Conservation (phyloP, 2,329 filamentous ascomycete species). For the Exophiala alcalophila region DNA sequence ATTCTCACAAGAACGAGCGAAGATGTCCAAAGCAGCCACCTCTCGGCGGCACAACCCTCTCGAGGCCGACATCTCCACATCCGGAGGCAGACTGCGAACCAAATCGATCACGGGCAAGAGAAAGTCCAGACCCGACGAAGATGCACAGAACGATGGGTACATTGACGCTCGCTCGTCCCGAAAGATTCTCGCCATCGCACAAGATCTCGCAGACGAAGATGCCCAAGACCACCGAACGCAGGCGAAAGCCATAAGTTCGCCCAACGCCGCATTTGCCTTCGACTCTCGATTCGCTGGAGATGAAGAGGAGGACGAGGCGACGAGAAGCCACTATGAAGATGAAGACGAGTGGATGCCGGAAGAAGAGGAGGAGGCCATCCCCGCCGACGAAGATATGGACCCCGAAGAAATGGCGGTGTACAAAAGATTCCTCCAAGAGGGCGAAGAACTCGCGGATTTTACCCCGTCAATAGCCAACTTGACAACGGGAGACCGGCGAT, state of each 20-base stretch:
- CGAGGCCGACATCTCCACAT: slow-evolving; percentile 76
- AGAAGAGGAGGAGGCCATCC: slow-evolving; percentile 57
- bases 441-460: slow-evolving; percentile 47
- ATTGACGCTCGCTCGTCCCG: slow-evolving; percentile 85
- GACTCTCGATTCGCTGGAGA: slow-evolving; percentile 67
- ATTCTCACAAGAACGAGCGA: too few relatives aligned
- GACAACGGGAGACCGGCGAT: slow-evolving; percentile 34
- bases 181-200: slow-evolving; percentile 84
- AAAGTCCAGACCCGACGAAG: slow-evolving; percentile 57
- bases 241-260: slow-evolving; percentile 36
- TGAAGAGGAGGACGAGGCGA: slow-evolving; percentile 45
- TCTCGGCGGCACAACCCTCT: slow-evolving; percentile 80
- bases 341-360: slow-evolving; percentile 66
- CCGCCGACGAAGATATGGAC: slow-evolving; percentile 69
- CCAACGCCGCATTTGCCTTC: slow-evolving; percentile 72
- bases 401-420: slow-evolving; percentile 86
- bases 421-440: slow-evolving; percentile 77
- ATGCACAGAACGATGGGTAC: slow-evolving; percentile 61
- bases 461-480: slow-evolving; percentile 27
- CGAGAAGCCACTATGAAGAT: slow-evolving; percentile 61
- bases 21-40: slow-evolving; percentile 24
- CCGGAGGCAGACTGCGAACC: slow-evolving; percentile 63
- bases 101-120: slow-evolving; percentile 69
- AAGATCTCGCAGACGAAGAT: slow-evolving; percentile 83
- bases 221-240: slow-evolving; percentile 47